Base-by-base conservation (phyloP, 2,329 filamentous ascomycete species). In the Podosphaera fusca region DNA sequence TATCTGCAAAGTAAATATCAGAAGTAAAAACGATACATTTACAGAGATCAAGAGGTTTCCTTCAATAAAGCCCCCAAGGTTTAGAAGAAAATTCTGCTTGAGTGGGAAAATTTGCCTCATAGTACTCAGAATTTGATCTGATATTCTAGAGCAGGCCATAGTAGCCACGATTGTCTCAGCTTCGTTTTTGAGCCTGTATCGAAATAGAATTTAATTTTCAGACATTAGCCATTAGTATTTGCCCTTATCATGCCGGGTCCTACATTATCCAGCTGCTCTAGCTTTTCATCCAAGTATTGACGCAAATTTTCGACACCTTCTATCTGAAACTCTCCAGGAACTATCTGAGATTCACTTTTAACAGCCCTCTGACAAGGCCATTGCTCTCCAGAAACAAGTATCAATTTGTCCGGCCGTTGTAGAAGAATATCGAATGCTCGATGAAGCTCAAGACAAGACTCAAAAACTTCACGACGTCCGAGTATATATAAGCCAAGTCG, bases 241-340 rank as follows among this genome's bases (percentile, higher is more conserved):
- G 21, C 21, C 21, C 21, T 21, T 21, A 21, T 21, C 21, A 21
- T 21, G 21, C 21, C 21, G 21, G 35, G 35, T 5, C 10, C 35
- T 38, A 42, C 5, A 42, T 12, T 42, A 42, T 42, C 38, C 9
- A 42, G 38, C 38, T 12, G 38, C 38, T 84, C 79, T 2, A 88
- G 94, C 87, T 98, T 98, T 69, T 98, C 87, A 67, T 80, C 95
- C 30, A 98, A 90, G 69, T 95, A 98, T 70, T 95, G 85, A 0
- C 92, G 92, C 40, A 98, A 70, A 71, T 98, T 92, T 72, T 98
- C 90, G 0, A 96, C 82, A 38, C 85, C 80, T 64, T 90, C 85
- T 86, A 98, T 96, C 29, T 80, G 74, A 0, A 81, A 82, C 64
- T 79, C 76, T 10, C 76, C 76, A 1, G 74, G 70, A 5, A 78